Conservation (phyloP, 2,329 filamentous ascomycete genomes). For the Ophiostoma triangulosporum region DNA sequence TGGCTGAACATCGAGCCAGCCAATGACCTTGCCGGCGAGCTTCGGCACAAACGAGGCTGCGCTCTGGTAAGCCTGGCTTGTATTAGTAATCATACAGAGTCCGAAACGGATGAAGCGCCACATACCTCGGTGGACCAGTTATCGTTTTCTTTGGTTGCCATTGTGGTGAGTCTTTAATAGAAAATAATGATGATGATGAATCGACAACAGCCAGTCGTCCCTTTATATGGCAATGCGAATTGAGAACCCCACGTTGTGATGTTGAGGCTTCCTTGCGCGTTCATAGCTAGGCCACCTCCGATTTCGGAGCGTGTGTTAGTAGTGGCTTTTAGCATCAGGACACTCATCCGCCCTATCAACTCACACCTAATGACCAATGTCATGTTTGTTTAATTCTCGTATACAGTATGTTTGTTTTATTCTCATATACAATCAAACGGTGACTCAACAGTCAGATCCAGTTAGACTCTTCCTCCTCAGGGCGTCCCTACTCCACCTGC, state of each 20-base stretch:
- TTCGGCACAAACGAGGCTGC: constrained; percentile 52
- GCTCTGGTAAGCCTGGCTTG: constrained; percentile 40
- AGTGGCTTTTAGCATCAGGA: too few relatives aligned
- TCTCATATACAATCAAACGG: too few relatives aligned
- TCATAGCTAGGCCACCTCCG: background rate
- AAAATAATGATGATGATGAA: background rate
- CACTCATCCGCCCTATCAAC: too few relatives aligned
- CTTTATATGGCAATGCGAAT: too few relatives aligned
- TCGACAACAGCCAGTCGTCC: too few relatives aligned
- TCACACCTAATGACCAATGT: too few relatives aligned
- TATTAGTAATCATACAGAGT: background rate
- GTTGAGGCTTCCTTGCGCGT: background rate
- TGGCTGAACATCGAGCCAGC: constrained; percentile 43
- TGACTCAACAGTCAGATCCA: background rate
- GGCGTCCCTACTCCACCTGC: constrained; percentile 27
- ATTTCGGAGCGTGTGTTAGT: constrained; percentile 10
- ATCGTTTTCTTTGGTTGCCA: constrained; percentile 18
- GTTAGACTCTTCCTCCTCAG: background rate
- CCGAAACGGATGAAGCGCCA: background rate
- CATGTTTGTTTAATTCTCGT: too few relatives aligned
- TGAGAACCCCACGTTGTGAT: constrained; percentile 1
- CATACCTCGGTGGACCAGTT: constrained; percentile 29
- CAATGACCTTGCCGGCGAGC: constrained; percentile 42
- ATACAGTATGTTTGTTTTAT: background rate
- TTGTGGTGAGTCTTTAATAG: constrained; percentile 1